Evolutionary conservation across 768 basidiomycete genomes (phyloP), one percentile per base, ranked within the genome.

Genomic region (Trametes coccinea): DNA sequence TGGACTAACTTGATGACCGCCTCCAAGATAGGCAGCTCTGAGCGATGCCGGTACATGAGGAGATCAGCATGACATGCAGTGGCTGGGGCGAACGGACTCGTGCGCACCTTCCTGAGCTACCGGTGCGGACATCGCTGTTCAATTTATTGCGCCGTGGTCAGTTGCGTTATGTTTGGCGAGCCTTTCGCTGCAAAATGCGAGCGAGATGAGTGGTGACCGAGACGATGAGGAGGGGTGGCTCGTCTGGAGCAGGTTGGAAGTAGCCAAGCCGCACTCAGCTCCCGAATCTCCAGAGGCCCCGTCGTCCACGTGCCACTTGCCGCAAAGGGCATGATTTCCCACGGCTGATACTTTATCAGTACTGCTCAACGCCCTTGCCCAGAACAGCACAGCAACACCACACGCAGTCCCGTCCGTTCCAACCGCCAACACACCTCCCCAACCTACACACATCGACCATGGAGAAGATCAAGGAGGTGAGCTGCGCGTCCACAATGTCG

Each of bases 21-120:
- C 81, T 98, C 96, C 70, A 98, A 88, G 74, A 98, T 93, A 61
- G 92, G 88, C 64, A 95, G 81, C 79, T 98, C 96, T 88, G 78
- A 69, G 73, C 69, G 72, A 69, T 52, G 46, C 64, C 58, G 59
- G 53, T 58, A 60, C 54, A 60, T 64, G 62, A 64, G 62, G 62
- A 64, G 62, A 64, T 64, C 62, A 64, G 59, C 59, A 56, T 58
- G 61, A 57, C 27, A 41, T 49, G 47, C 63, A 43, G 64, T 72
- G 59, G 58, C 55, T 45, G 61, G 62, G 58, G 56, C 30, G 34
- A 22, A 59, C 62, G 52, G 69, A 66, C 61, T 48, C 59, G 66
- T 63, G 48, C 77, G 65, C 66, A 89, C 91, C 91, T 82, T 92
- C 89, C 68, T 92, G 91, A 57, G 90, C 85, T 56, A 93, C 88